Conservation (phyloP, 345 rosid species). For the Excoecaria cochinchinensis region DNA sequence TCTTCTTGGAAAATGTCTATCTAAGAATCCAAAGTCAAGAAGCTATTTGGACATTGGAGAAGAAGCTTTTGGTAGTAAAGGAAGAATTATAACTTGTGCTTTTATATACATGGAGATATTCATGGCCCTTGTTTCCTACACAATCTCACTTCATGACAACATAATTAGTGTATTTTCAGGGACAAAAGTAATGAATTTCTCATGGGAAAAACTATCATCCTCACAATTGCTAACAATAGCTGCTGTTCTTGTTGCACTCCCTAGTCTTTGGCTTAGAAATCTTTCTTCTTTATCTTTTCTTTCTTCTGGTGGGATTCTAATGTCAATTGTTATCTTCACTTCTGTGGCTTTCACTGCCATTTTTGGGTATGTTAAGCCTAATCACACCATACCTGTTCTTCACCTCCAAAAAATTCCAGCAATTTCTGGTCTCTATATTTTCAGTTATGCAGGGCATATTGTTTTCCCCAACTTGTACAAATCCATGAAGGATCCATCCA, state of each 20-base stretch:
- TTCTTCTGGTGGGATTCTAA: slow-evolving; percentile 64
- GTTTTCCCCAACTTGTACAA: slow-evolving; percentile 71
- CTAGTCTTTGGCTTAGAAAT: slow-evolving; percentile 70
- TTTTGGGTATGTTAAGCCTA: slow-evolving; percentile 44
- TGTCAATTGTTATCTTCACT: slow-evolving; percentile 61
- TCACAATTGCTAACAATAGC: slow-evolving; percentile 49
- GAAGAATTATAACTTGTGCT: slow-evolving; percentile 46
- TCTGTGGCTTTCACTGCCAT: slow-evolving; percentile 56
- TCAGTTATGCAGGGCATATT: slow-evolving; percentile 68
- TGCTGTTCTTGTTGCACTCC: slow-evolving; percentile 63
- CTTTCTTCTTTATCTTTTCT: slow-evolving; percentile 74
- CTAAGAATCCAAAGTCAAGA: slow-evolving; percentile 53
- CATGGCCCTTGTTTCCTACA: slow-evolving; percentile 80
- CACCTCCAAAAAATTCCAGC: slow-evolving; percentile 50
- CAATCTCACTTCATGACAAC: slow-evolving; percentile 84
- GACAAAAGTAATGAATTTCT: slow-evolving; percentile 18
- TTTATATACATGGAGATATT: slow-evolving; percentile 64
- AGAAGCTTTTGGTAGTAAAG: slow-evolving; percentile 53
- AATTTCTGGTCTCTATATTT: slow-evolving; percentile 64
- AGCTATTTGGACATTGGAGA: slow-evolving; percentile 68
- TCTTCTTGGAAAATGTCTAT: slow-evolving; percentile 67
- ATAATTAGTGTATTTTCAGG: slow-evolving; percentile 46
- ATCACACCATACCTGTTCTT: slow-evolving; percentile 46
- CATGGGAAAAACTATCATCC: slow-evolving; percentile 35
- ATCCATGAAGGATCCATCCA: slow-evolving; percentile 78